Evolutionary conservation across 1,284 basidiomycete genomes (phyloP).

Genomic region (Lignosus rhinocerotis): DNA sequence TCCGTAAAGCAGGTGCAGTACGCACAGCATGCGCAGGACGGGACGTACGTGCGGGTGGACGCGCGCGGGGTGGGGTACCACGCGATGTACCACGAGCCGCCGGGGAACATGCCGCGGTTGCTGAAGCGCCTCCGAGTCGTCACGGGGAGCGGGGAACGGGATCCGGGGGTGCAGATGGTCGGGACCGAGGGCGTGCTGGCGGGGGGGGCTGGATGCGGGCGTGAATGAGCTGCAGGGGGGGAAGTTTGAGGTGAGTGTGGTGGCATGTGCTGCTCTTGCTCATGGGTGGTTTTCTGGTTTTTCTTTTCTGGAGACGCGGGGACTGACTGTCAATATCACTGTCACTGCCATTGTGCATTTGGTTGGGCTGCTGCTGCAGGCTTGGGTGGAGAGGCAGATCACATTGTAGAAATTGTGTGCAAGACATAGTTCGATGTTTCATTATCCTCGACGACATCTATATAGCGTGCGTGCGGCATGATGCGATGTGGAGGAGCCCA

Average conservation of each 20-base stretch:
- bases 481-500: not conserved
- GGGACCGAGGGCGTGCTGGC: conserved; percentile 20
- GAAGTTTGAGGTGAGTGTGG: conserved; percentile 18
- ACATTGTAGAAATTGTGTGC: conserved; percentile 19
- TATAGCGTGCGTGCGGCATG: not conserved
- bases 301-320: too few relatives aligned
- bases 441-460: not conserved
- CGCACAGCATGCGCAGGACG: conserved; percentile 17
- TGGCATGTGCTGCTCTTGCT: not conserved
- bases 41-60: conserved; percentile 16
- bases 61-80: conserved; percentile 8
- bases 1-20: conserved; percentile 10
- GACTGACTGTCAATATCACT: not conserved
- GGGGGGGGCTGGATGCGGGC: conserved; percentile 15
- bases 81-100: conserved; percentile 23
- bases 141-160: conserved; percentile 1
- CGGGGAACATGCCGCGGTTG: conserved; percentile 17
- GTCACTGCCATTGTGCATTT: too few relatives aligned
- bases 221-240: conserved; percentile 23
- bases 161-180: conserved; percentile 16
- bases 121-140: conserved; percentile 6
- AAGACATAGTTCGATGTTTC: not conserved
- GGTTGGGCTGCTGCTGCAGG: conserved; percentile 10
- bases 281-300: too few relatives aligned
- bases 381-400: conserved; percentile 23